phyloP scores from a whole-genome alignment of 2,329 filamentous ascomycete species.

The Dactylella cylindrospora region DNA sequence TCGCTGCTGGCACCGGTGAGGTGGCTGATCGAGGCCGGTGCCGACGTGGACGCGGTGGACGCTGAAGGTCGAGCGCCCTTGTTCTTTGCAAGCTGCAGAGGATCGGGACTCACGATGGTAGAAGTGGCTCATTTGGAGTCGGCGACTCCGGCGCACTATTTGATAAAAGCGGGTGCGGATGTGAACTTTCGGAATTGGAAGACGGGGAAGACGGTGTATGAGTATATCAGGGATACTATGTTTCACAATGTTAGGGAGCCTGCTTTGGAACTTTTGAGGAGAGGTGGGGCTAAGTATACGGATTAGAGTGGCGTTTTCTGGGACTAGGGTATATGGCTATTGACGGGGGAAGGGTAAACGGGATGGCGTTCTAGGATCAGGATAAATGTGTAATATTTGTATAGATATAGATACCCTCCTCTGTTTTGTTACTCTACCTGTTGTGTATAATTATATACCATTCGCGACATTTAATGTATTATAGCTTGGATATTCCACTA shows the following conservation, averaged over 20 bases:
- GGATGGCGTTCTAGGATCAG: too few species aligned
- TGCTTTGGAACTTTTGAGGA: conserved; percentile 9
- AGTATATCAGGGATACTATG: conserved; percentile 4
- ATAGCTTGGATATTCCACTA: too few species aligned
- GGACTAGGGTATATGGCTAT: too few species aligned
- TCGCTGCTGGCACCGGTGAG: background rate
- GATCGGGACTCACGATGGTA: conserved; percentile 2
- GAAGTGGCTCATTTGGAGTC: conserved; percentile 6
- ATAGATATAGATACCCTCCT: too few species aligned
- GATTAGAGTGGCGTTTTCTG: too few species aligned
- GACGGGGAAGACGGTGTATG: conserved; percentile 19
- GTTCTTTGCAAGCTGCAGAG: conserved; percentile 24
- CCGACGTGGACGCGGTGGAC: conserved; percentile 30
- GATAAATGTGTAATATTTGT: too few species aligned
- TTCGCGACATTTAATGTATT: too few species aligned
- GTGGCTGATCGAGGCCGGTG: conserved; percentile 19
- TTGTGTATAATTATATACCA: too few species aligned
- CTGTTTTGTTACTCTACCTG: too few species aligned
- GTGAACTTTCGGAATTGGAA: conserved; percentile 10
- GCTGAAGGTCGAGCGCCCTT: conserved; percentile 17
- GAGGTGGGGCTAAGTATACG: background rate
- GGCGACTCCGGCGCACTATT: conserved; percentile 22
- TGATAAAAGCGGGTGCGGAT: conserved; percentile 36
- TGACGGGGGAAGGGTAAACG: too few species aligned
- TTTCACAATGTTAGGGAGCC: conserved; percentile 14